Evolutionary conservation across 2,329 filamentous ascomycete genomes (phyloP), one percentile per base, ranked within the genome.

Genomic region (Microsporum ferrugineum): DNA sequence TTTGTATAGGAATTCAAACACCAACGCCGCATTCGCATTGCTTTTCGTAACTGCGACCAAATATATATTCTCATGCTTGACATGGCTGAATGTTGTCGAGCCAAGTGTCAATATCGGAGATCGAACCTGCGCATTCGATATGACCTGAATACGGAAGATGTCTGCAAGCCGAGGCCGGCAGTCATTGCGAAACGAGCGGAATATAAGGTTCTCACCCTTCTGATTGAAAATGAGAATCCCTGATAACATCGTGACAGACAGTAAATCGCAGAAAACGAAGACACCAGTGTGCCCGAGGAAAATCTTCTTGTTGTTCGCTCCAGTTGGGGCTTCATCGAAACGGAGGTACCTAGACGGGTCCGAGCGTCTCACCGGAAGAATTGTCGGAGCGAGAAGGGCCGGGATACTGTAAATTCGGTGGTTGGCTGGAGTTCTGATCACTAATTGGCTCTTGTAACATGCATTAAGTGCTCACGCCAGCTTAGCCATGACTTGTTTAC

Each of bases 61-160:
- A 76, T 97, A 99, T 72, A 99, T 96, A 75, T 99, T 99, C 74
- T 99, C 94, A 78, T 96, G 92, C 76, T 96, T 96, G 77, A 99
- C 92, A 85, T 99, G 94, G 80, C 91, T 96, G 77, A 99, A 99
- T 55, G 95, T 99, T 61, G 94, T 99, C 74, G 90, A 96, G 66
- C 95, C 94, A 62, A 99, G 85, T 3, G 94, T 99, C 69, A 99
- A 82, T 76, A 99, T 97, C 63, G 94, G 94, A 67, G 94, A 97
- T 67, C 95, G 90, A 63, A 99, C 94, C 75, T 96, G 91, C 59
- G 94, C 87, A 75, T 99, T 99, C 69, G 91, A 96, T 75, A 99
- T 97, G 78, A 99, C 92, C 74, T 99, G 94, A 75, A 99, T 99
- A 76, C 94, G 91, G 78, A 99, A 99, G 78, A 99, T 92, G 73